These are phyloP conservation scores for Pelargonium fulgidum DNA, from an alignment of 441 rosid species.

Conservation along the genomic window DNA sequence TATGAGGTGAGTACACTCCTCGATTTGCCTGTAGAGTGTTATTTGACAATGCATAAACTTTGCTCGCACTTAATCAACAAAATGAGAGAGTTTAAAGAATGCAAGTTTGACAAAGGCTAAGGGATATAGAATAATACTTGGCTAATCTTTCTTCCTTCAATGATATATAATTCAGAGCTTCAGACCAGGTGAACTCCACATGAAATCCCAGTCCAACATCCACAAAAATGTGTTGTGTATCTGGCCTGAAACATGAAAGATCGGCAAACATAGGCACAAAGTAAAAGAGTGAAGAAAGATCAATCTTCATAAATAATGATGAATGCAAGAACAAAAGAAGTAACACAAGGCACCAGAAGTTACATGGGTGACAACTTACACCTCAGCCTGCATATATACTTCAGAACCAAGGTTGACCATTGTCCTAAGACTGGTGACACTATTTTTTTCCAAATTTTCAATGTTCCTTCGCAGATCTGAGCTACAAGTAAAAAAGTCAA, in stretches of 20 bases:
- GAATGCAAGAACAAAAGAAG: constrained; percentile 1
- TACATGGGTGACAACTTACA: constrained; percentile 40
- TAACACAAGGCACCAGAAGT: constrained; percentile 14
- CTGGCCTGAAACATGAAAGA: constrained; percentile 46
- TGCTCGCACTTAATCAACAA: not conserved
- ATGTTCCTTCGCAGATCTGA: constrained; percentile 65
- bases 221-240: constrained; percentile 63
- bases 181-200: constrained; percentile 29
- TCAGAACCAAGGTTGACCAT: constrained; percentile 87
- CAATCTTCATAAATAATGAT: not conserved
- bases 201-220: constrained; percentile 31
- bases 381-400: constrained; percentile 86
- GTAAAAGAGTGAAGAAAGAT: not conserved
- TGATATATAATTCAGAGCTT: constrained; percentile 60
- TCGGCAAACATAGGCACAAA: not conserved
- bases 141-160: constrained; percentile 53
- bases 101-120: not conserved
- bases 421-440: constrained; percentile 71
- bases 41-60: not conserved
- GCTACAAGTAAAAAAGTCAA: constrained; percentile 42
- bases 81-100: not conserved
- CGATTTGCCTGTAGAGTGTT: constrained; percentile 21
- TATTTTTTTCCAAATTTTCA: constrained; percentile 65
- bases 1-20: constrained; percentile 16
- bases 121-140: constrained; percentile 28